Evolutionary conservation across 805 yeast genomes (phyloP), one percentile per base, ranked within the genome.

Genomic region (Teunomyces atbi): DNA sequence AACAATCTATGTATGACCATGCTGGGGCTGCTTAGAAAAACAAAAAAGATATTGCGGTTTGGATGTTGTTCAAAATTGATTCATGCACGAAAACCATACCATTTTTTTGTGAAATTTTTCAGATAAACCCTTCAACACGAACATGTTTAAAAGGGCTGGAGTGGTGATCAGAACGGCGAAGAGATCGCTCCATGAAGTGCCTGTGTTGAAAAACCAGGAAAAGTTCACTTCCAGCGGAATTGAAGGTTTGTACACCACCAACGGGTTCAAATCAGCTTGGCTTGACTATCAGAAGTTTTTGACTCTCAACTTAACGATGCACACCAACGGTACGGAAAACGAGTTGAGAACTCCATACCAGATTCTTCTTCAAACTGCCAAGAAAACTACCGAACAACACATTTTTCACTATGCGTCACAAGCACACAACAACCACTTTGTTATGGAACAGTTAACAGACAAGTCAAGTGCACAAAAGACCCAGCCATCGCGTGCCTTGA

Each of bases 391-490:
- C 26, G 79, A 80, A 56, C 83, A 90, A 28, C 79, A 80, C 45
- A 66, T 80, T n/a, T 91, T 84, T 75, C 94, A 91, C 68, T 81
- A 77, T 59, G 97, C 98, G 2, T 87, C 96, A 4, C 96, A 87
- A 62, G 83, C 90, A 2, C 92, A 87, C 70, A 91, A 90, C 69
- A 94, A 94, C 71, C 99, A 92, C 68, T 76, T 94, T 42, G 89
- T 86, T 58, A 83, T 90, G 59, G 81, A 85, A 63, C 86, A 86
- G 58, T 68, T 84, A 40, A 54, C 67, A 10, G 62, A 65, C 53
- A 59, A 60, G 46, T 45, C 58, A 3, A 60, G 55, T 35, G 75
- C 76, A 5, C 42, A 53, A 29, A 46, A 56, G 27, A 67, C 76
- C 12, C 54, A 59, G 51, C 76, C 77, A 10, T 62, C 69, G 12